These are phyloP conservation scores for Fusarium sarcochroum DNA, from an alignment of 2,329 filamentous ascomycete genomes.

Conservation along the genomic window DNA sequence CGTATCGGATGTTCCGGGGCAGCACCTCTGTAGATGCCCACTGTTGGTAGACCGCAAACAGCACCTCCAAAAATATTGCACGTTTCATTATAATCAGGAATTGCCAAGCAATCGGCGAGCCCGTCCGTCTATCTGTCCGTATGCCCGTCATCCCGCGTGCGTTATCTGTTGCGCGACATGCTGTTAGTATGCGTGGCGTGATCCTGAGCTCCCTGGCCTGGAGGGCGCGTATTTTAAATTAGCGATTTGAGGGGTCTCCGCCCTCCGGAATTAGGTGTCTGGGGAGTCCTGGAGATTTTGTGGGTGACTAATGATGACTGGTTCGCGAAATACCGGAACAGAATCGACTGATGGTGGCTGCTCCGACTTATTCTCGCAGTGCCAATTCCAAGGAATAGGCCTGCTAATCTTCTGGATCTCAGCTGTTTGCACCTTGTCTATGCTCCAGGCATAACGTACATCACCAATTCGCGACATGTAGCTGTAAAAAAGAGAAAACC, in stretches of 20 bases:
- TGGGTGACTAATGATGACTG: background rate
- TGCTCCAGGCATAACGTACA: background rate
- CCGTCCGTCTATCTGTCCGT: background rate
- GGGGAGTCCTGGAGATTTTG: background rate
- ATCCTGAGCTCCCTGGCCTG: background rate
- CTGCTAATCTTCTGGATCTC: background rate
- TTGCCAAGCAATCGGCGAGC: constrained; percentile 2
- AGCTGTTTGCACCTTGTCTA: background rate
- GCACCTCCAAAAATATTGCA: background rate
- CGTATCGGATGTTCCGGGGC: too few relatives aligned
- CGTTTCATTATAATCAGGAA: background rate
- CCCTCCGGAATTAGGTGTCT: background rate
- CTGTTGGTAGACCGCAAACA: background rate
- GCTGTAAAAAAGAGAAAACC: background rate
- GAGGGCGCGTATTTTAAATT: background rate
- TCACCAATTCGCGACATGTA: too few relatives aligned
- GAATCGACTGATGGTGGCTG: constrained; percentile 15
- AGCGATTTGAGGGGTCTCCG: constrained; percentile 2
- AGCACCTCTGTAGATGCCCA: too few relatives aligned
- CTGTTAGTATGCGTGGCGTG: background rate
- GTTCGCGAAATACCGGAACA: constrained; percentile 28
- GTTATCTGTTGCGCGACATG: background rate
- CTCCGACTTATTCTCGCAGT: constrained; percentile 27
- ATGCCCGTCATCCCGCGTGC: background rate
- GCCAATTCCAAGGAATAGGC: background rate